Percentiles rank a stretch among this genome's conserved stretches.
phyloP scores from a whole-genome alignment of 2,329 filamentous ascomycete genomes.

The Coniochaeta sp. region DNA sequence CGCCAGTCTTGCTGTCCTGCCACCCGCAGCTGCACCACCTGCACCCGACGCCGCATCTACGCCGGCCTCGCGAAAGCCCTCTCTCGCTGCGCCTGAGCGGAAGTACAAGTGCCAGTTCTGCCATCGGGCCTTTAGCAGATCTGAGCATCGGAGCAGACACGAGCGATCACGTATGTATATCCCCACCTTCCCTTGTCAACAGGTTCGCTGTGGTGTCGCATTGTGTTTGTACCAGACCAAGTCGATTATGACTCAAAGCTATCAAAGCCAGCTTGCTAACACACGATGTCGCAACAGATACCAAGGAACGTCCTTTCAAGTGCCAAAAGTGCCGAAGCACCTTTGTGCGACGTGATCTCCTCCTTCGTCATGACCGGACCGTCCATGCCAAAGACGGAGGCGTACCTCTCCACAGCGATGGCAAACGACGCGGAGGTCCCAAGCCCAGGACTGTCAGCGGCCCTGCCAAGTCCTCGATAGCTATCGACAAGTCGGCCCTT shows the following conservation, averaged over 20 bases:
- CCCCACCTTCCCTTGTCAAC: conserved; percentile 3
- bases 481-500: conserved; percentile 76
- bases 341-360: conserved; percentile 92
- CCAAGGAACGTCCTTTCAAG: conserved; percentile 97
- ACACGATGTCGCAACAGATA: conserved; percentile 53
- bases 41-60: conserved; percentile 61
- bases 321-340: conserved; percentile 97
- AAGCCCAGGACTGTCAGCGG: conserved; percentile 58
- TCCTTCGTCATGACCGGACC: conserved; percentile 94
- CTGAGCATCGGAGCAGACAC: conserved; percentile 93
- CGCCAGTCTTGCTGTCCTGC: conserved; percentile 58
- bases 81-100: conserved; percentile 72
- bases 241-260: not conserved
- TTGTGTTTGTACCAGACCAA: not conserved
- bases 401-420: conserved; percentile 86
- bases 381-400: conserved; percentile 98
- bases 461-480: conserved; percentile 70
- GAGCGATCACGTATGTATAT: conserved; percentile 88
- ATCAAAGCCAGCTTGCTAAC: conserved; percentile 8
- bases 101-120: conserved; percentile 99
- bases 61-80: conserved; percentile 67
- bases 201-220: not conserved
- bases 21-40: conserved; percentile 59
- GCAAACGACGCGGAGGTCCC: conserved; percentile 71
- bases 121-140: conserved; percentile 93